Evolutionary conservation across 2,329 filamentous ascomycete species (phyloP), one percentile per base, ranked within the genome.

Genomic region (Penicillium sp.): DNA sequence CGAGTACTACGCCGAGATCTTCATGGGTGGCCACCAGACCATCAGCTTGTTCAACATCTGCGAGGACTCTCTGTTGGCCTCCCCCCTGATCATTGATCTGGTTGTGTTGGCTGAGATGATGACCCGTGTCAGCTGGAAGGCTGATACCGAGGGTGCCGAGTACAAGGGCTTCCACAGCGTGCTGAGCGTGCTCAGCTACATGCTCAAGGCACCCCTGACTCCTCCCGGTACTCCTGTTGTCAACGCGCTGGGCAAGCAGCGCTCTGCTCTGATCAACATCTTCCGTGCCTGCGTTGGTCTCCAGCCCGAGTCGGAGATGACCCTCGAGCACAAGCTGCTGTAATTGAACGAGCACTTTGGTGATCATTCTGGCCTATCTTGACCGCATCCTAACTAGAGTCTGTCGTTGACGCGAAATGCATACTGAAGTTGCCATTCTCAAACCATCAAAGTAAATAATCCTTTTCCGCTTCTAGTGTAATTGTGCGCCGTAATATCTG

Each of bases 1-100:
- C 73, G 95, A 99, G 84, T 99, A 99, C 86, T 97, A 97, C 70
- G 95, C 92, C 56, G 94, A 99, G 84, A 98, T 99, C 79, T 99
- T 99, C 86, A 86, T 98, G 80, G 95, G 95, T 67, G 95, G 95
- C 43, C 95, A 98, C 81, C 95, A 99, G 83, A 98, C 92, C 70
- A 99, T 99, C 70, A 94, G 89, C 71, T 84, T 99, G 77, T 97
- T 96, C 87, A 99, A 99, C 78, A 93, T 98, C 70, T 99, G 95
- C 82, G 95, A 99, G 81, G 95, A 99, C 80, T 98, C 95, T 46
- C 88, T 99, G 54, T 85, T 99, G 67, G 95, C 95, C 11, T 96
- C 94, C 51, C 95, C 95, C 36, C 82, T 99, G 73, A 99, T 99
- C 83, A 96, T 99, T 72, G 95, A 99, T 76, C 84, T 99, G 60